Base-by-base conservation (phyloP, 1,284 basidiomycete genomes). In the Tilletia caries region DNA sequence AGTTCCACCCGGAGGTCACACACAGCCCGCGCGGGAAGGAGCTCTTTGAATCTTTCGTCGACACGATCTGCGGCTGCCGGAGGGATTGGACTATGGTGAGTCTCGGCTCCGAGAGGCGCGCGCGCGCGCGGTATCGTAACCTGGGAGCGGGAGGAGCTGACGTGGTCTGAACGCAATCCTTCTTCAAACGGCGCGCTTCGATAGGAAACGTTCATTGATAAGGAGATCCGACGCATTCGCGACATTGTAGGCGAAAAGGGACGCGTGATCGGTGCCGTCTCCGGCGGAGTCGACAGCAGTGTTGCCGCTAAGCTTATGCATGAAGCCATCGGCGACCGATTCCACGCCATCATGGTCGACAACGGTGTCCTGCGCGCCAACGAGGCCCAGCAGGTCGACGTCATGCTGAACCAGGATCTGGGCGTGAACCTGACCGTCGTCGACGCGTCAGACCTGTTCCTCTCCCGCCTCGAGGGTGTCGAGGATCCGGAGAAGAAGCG, bases 321-420 rank as follows among this genome's bases (percentile, higher is more conserved):
- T 80, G 95, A 98, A 86, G 96, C 96, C 25, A 98, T 99, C 76
- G 96, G 96, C 44, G 93, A 98, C 84, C 79, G 81, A 37, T 99
- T 99, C 88, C 96, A 97, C 83, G 96, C 95, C 13, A 96, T 98
- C 85, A 96, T 98, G 94, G 96, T 98, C 67, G 96, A 98, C 86
- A 98, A 98, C 82, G 96, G 96, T 75, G 95, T 98, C 44, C 87
- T 99, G 37, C 91, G 96, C 66, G 85, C 91, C 77, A 91, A 97
- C 83, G 96, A 99, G 84, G 94, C 91, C 23, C 84, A 88, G 71
- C 93, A 97, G 85, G 96, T 99, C n/a, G 86, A 96, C 85, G 89
- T 91, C 77, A 98, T 96, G 93, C 88, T 98, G 60, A 92, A 91
- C 84, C 89, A 90, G 79, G 89, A 98, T 82, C 89, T 99, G 69